A percentile compares a stretch with the other conserved stretches of the same genome.
These are phyloP conservation scores for Corchorus olitorius DNA, from an alignment of 345 rosid genomes.

Conservation along the genomic window DNA sequence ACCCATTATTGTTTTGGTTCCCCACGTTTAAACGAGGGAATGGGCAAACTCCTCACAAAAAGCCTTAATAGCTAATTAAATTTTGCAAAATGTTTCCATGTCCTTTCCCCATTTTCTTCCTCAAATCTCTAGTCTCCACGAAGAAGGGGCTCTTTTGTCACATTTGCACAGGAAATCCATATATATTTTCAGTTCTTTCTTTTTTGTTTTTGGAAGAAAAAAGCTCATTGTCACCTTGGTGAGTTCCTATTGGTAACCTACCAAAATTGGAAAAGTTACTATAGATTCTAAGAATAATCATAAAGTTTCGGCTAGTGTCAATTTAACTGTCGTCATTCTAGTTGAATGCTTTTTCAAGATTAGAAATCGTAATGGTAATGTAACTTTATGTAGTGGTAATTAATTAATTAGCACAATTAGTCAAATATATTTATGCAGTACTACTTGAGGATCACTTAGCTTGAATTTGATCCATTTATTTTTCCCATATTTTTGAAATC, in stretches of 20 bases:
- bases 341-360: background rate
- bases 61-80: background rate
- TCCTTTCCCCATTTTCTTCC: background rate
- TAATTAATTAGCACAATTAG: no score
- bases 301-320: background rate
- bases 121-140: background rate
- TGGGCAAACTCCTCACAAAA: constrained; percentile 23
- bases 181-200: background rate
- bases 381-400: no score
- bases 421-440: no score
- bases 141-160: background rate
- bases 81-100: constrained; percentile 4
- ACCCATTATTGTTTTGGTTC: constrained; percentile 49
- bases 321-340: background rate
- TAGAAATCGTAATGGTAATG: background rate
- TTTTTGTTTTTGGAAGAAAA: no score
- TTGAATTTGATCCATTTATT: no score
- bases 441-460: no score
- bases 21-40: constrained; percentile 45
- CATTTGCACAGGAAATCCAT: background rate
- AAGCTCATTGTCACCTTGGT: constrained; percentile 10
- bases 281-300: background rate
- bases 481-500: no score
- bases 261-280: background rate
- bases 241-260: constrained; percentile 32